Percentiles rank a stretch among this genome's conserved stretches.
Evolutionary conservation across 805 yeast species (phyloP).

Genomic region (Huiozyma naganishii): DNA sequence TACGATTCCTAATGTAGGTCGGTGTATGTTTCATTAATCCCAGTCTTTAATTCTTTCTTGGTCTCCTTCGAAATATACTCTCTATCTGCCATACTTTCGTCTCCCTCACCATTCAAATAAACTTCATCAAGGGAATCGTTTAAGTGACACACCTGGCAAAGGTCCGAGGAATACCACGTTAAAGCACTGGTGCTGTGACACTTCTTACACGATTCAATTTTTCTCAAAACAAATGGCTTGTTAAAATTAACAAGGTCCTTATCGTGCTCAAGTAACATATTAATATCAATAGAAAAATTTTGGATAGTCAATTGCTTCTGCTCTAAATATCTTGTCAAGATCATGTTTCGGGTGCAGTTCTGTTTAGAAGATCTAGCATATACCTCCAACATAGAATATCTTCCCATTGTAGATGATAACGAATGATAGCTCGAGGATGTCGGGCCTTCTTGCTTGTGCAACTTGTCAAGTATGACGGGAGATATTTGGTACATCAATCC

Average conservation of each 20-base stretch:
- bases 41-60: no score
- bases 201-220: conserved; percentile 6
- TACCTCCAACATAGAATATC: conserved; percentile 4
- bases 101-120: no score
- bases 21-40: no score
- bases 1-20: no score
- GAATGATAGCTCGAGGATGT: background rate
- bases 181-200: conserved; percentile 9
- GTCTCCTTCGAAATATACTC: no score
- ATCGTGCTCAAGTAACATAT: background rate
- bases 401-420: conserved; percentile 1
- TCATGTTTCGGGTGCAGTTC: conserved; percentile 1
- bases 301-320: background rate
- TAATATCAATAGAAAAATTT: background rate
- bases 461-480: conserved; percentile 8
- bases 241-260: background rate
- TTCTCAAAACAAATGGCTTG: background rate
- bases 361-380: conserved; percentile 7
- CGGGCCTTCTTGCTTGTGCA: background rate
- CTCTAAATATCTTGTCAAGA: conserved; percentile 8
- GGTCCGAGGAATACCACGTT: conserved; percentile 13
- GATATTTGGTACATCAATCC: background rate
- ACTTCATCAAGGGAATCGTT: background rate
- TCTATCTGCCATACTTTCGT: no score
- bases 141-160: conserved; percentile 16